These are phyloP conservation scores for Paraphoma chrysanthemicola DNA, from an alignment of 2,329 filamentous ascomycete species.

Conservation along the genomic window DNA sequence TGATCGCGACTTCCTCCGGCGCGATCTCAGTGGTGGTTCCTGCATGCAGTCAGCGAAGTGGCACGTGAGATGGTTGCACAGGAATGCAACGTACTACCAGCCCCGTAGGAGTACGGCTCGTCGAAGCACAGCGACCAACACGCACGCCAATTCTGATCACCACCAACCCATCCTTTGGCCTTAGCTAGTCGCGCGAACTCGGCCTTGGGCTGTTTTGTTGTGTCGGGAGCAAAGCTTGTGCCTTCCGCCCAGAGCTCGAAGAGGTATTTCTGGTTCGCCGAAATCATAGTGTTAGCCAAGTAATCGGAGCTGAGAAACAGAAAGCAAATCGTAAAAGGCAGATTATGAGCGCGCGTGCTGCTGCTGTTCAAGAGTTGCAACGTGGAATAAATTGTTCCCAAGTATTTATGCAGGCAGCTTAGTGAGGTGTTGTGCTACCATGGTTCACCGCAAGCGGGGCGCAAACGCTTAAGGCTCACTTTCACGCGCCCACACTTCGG, in stretches of 20 bases:
- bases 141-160: slow-evolving; percentile 17
- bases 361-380: too few species aligned
- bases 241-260: neutral
- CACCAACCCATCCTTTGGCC: slow-evolving; percentile 25
- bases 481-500: neutral
- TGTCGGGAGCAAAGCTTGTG: slow-evolving; percentile 12
- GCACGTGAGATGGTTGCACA: neutral
- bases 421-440: neutral
- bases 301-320: too few species aligned
- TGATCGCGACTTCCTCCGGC: neutral
- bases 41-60: neutral
- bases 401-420: neutral
- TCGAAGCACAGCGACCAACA: slow-evolving; percentile 22
- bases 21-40: neutral
- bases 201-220: slow-evolving; percentile 16
- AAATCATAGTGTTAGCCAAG: neutral
- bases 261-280: neutral
- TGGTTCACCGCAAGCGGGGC: neutral
- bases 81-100: slow-evolving; percentile 7
- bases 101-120: slow-evolving; percentile 17
- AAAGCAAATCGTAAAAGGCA: too few species aligned
- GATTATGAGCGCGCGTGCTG: too few species aligned
- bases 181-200: slow-evolving; percentile 32
- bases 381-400: neutral
- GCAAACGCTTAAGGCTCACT: neutral